Percentiles rank a stretch among this genome's conserved stretches.
phyloP scores from a whole-genome alignment of 2,329 filamentous ascomycete genomes.

The Lanzia echinophila region DNA sequence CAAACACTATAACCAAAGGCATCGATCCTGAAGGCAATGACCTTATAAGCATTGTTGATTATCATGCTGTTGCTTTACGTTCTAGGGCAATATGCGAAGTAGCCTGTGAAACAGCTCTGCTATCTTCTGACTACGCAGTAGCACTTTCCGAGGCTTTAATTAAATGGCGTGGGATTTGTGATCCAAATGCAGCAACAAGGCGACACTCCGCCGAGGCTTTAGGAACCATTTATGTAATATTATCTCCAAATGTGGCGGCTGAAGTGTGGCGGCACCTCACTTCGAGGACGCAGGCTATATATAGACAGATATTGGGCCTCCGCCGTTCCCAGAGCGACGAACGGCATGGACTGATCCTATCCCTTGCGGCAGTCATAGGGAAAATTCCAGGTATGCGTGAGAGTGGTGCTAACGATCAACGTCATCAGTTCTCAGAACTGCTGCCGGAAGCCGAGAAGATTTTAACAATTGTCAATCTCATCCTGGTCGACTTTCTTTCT shows the following conservation, averaged over 20 bases:
- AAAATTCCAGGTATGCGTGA: background rate
- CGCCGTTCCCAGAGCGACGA: constrained; percentile 55
- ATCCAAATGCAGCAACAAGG: constrained; percentile 67
- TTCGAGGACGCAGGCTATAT: constrained; percentile 10
- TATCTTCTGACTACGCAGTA: constrained; percentile 43
- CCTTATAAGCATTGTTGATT: constrained; percentile 86
- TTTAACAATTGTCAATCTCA: background rate
- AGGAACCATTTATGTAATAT: background rate
- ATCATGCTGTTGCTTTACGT: constrained; percentile 84
- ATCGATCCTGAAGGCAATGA: constrained; percentile 42
- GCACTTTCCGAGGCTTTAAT: constrained; percentile 46
- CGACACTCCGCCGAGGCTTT: constrained; percentile 65
- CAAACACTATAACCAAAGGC: constrained; percentile 72
- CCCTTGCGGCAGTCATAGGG: background rate
- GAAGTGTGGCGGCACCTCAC: background rate
- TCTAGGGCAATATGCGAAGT: constrained; percentile 76
- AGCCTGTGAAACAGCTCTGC: constrained; percentile 57
- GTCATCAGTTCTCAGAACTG: too few species aligned
- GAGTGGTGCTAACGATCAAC: too few species aligned
- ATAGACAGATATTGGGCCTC: constrained; percentile 11
- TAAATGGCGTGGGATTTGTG: constrained; percentile 82
- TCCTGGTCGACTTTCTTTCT: background rate
- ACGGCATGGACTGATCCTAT: constrained; percentile 59
- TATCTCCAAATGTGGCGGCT: background rate
- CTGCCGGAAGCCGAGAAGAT: background rate